These are phyloP conservation scores for Taiozyma sp. DNA, from an alignment of 1,139 yeast species.

Conservation along the genomic window DNA sequence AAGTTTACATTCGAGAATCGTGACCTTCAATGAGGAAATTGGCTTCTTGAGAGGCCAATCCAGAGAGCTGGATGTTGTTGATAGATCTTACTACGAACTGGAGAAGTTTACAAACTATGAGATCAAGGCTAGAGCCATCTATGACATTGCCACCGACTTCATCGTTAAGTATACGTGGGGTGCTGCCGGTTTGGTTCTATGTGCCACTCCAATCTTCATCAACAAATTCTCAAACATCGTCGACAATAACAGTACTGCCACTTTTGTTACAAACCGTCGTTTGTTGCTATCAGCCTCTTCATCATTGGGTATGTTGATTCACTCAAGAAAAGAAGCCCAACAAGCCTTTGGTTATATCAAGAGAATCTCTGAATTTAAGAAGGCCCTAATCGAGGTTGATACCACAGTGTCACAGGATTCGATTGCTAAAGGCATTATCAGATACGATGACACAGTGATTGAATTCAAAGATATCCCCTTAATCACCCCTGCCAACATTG, in stretches of 20 bases:
- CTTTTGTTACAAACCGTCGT: constrained; percentile 87
- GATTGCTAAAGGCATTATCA: constrained; percentile 24
- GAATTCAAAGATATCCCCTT: constrained; percentile 70
- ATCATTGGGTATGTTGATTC: constrained; percentile 82
- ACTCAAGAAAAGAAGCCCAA: constrained; percentile 77
- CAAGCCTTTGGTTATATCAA: constrained; percentile 82
- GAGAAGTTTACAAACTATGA: constrained; percentile 77
- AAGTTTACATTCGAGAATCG: constrained; percentile 75
- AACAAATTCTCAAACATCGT: constrained; percentile 48
- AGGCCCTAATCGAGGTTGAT: constrained; percentile 52
- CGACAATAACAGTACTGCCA: constrained; percentile 49
- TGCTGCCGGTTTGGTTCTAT: constrained; percentile 82
- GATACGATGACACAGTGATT: constrained; percentile 54
- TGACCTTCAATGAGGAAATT: constrained; percentile 77
- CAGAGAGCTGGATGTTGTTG: constrained; percentile 73
- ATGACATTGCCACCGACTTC: constrained; percentile 74
- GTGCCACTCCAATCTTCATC: constrained; percentile 86
- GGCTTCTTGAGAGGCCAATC: constrained; percentile 81
- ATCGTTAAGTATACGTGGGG: constrained; percentile 94
- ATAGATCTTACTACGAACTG: constrained; percentile 73
- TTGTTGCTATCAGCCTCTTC: constrained; percentile 81
- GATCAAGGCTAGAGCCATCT: constrained; percentile 67
- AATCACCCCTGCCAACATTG: constrained; percentile 79
- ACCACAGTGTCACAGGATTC: constrained; percentile 18
- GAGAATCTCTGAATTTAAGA: constrained; percentile 68